Evolutionary conservation across 805 yeast genomes (phyloP), one percentile per base, ranked within the genome.

Genomic region (Zygosaccharomyces kombuchaensis): DNA sequence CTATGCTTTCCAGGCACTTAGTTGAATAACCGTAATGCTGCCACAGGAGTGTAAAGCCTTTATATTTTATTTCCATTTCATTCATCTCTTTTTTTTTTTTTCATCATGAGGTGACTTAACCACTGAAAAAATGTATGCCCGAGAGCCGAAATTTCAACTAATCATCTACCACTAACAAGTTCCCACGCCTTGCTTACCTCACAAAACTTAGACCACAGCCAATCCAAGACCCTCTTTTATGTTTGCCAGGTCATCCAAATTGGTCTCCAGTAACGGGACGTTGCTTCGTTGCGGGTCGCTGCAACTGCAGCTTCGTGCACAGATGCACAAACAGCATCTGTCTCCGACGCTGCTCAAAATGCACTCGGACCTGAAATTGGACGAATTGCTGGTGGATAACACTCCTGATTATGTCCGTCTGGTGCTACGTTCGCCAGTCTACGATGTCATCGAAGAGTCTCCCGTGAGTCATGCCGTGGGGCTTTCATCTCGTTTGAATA

Each of bases 361-460:
- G 36, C 67, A 64, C 47, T 55, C 63, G 1, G 59, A 57, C 26
- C 49, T 66, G 35, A 60, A 64, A 45, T 39, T 58, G 14, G 68
- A 77, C 31, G 93, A 85, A 59, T 66, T 81, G 29, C 68, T 73
- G 17, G 63, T 75, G 3, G 75, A 76, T 46, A 84, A 93, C 4
- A 72, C 81, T 10, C 97, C 98, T n/a, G 97, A 93, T 70, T 93
- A 93, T 61, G 80, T 93, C 53, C 85, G 95, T 61, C 72, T 93
- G 68, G 89, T 91, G 41, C 71, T 93, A 44, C 87, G 97, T 1
- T 86, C 97, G 2, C 74, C 96, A 47, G 98, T 93, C 2, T 95
- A 95, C 66, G 99, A 95, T 59, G 96, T 88, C 9, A 84, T 93
- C 34, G 82, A 86, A 36, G 98, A 93, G 53, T 81, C 96, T 0